These are phyloP conservation scores for Mycena sanguinolenta DNA, from an alignment of 768 basidiomycete genomes.

Conservation along the genomic window DNA sequence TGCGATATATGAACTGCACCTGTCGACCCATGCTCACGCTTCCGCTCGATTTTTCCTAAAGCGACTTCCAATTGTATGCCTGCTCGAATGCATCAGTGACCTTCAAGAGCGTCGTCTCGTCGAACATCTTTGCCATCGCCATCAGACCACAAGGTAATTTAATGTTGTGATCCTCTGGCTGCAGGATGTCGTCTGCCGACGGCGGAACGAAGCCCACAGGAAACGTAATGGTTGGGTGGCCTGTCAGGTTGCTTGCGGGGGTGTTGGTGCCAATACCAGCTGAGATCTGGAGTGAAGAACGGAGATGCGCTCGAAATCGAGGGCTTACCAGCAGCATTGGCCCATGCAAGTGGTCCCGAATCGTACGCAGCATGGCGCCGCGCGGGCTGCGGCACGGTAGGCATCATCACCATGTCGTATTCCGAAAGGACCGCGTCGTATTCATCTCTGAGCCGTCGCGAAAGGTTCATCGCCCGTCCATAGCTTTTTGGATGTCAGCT, in stretches of 20 bases:
- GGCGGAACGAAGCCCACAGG: slow-evolving; percentile 52
- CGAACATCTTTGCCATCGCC: slow-evolving; percentile 52
- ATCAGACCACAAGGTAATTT: slow-evolving; percentile 55
- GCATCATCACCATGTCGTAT: slow-evolving; percentile 35
- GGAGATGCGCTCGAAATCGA: background rate
- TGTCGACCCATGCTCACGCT: too few relatives aligned
- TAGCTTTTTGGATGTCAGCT: background rate
- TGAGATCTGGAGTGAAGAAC: background rate
- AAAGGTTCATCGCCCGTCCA: slow-evolving; percentile 36
- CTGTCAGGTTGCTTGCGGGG: slow-evolving; percentile 41
- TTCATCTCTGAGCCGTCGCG: slow-evolving; percentile 30
- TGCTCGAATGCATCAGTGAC: slow-evolving; percentile 32
- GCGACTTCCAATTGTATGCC: slow-evolving; percentile 26
- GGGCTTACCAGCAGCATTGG: slow-evolving; percentile 7
- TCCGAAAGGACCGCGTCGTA: slow-evolving; percentile 27
- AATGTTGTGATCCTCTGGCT: slow-evolving; percentile 42
- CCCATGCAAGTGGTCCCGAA: slow-evolving; percentile 31
- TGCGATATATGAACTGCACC: too few relatives aligned
- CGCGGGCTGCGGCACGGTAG: slow-evolving; percentile 37
- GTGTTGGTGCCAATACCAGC: slow-evolving; percentile 31
- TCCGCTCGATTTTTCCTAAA: too few relatives aligned
- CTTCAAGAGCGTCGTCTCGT: slow-evolving; percentile 24
- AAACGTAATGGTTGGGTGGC: slow-evolving; percentile 52
- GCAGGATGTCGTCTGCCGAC: slow-evolving; percentile 21
- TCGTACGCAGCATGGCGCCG: slow-evolving; percentile 25